These are phyloP conservation scores for Pouteria glomerata DNA, from an alignment of 148 eudicot genomes.

Conservation along the genomic window DNA sequence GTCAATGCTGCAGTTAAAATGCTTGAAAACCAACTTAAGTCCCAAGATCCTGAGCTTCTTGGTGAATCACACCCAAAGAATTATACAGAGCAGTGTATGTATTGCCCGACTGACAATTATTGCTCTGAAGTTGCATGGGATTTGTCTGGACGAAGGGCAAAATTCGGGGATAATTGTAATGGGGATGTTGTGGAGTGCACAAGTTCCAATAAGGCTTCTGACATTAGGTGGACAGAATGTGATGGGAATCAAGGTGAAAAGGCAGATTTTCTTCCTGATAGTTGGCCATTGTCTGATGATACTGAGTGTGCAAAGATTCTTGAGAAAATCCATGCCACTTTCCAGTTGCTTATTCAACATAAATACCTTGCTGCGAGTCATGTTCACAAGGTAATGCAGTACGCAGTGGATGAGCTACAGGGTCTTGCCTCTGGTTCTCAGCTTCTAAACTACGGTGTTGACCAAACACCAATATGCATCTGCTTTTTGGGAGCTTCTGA, in stretches of 20 bases:
- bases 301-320: conserved; percentile 71
- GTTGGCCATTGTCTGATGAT: conserved; percentile 81
- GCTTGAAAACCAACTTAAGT: conserved; percentile 49
- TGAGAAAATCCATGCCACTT: conserved; percentile 54
- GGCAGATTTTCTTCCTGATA: conserved; percentile 36
- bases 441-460: conserved; percentile 59
- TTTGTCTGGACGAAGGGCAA: conserved; percentile 31
- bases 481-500: conserved; percentile 74
- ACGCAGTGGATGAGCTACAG: conserved; percentile 69
- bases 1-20: conserved; percentile 53
- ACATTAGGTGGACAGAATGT: conserved; percentile 38
- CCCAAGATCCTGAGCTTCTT: conserved; percentile 27
- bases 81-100: conserved; percentile 28
- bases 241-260: conserved; percentile 36
- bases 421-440: conserved; percentile 61
- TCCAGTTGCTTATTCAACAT: conserved; percentile 51
- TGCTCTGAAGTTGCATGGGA: conserved; percentile 56
- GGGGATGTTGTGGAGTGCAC: conserved; percentile 27
- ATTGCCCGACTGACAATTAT: conserved; percentile 35
- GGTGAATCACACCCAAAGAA: conserved; percentile 20
- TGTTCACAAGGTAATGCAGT: conserved; percentile 63
- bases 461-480: conserved; percentile 74
- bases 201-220: conserved; percentile 30
- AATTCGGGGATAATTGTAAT: conserved; percentile 34
- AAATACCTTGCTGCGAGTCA: conserved; percentile 74